Conservation (phyloP, 108 stramenopile species). For the Nannochloropsis gaditana region DNA sequence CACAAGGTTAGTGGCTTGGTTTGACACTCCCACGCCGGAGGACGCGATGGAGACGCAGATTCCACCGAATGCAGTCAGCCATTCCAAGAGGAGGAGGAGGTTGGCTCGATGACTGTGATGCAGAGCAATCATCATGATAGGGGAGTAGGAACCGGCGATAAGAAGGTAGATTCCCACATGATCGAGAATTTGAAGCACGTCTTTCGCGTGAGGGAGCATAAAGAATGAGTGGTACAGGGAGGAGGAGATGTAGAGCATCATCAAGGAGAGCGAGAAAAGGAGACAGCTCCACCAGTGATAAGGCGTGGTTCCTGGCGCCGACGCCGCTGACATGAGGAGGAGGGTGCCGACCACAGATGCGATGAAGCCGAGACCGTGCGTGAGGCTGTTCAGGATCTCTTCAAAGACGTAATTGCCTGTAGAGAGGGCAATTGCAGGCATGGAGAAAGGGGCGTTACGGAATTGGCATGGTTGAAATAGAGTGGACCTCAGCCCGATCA, state of each 20-base stretch:
- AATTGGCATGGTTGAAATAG: neutral
- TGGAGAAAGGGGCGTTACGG: neutral
- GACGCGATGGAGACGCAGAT: conserved; percentile 34
- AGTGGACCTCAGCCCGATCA: too few relatives aligned
- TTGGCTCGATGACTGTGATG: conserved; percentile 60
- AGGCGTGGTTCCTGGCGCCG: conserved; percentile 28
- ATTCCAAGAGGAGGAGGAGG: conserved; percentile 68
- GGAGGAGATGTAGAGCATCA: conserved; percentile 72
- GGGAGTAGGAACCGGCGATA: conserved; percentile 92
- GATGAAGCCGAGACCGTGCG: conserved; percentile 83
- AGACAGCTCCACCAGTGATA: conserved; percentile 40
- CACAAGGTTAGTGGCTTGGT: conserved; percentile 23
- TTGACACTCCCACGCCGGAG: conserved; percentile 10
- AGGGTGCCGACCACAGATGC: conserved; percentile 64
- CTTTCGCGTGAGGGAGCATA: conserved; percentile 52
- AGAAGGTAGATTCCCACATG: conserved; percentile 90
- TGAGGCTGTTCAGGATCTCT: conserved; percentile 79
- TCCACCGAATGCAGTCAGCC: conserved; percentile 62
- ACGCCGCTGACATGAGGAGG: conserved; percentile 59
- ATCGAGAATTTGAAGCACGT: conserved; percentile 60
- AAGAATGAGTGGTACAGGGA: conserved; percentile 80
- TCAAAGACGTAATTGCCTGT: conserved; percentile 17
- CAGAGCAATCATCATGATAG: conserved; percentile 72
- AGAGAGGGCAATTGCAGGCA: neutral
- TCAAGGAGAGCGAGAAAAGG: conserved; percentile 66